These are phyloP conservation scores for Trichoderma sp. DNA, from an alignment of 2,329 filamentous ascomycete genomes.

Conservation along the genomic window DNA sequence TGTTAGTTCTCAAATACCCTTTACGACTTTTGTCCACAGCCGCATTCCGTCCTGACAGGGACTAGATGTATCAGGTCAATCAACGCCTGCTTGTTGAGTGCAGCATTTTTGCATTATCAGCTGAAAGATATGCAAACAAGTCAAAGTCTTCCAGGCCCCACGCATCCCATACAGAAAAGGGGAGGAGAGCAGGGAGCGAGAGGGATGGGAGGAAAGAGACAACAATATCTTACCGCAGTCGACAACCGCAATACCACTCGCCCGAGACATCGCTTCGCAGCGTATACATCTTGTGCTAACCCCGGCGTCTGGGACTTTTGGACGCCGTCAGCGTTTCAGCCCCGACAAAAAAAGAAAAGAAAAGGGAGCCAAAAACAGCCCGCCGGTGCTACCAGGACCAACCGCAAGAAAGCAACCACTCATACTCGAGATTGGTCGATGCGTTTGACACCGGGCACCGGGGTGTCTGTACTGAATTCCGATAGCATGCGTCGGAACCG, in stretches of 20 bases:
- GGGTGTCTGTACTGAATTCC: neutral
- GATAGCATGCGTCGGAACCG: neutral
- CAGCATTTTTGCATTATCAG: neutral
- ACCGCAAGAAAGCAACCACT: neutral
- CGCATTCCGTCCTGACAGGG: neutral
- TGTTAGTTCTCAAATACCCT: neutral
- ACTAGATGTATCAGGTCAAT: neutral
- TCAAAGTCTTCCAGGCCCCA: neutral
- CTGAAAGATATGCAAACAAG: neutral
- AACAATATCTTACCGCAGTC: neutral
- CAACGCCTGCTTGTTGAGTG: neutral
- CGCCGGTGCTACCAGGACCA: neutral
- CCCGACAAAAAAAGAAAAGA: neutral
- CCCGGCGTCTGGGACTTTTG: neutral
- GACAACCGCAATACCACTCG: neutral
- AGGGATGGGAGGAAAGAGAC: neutral
- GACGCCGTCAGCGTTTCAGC: neutral
- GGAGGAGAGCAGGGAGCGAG: neutral
- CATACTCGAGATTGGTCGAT: neutral
- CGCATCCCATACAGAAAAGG: neutral
- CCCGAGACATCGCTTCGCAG: neutral
- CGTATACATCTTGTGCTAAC: neutral
- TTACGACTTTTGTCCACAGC: neutral
- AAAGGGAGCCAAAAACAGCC: neutral
- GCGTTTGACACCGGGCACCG: neutral